These are phyloP conservation scores for Lentinus brumalis DNA, from an alignment of 768 basidiomycete species.

Conservation along the genomic window DNA sequence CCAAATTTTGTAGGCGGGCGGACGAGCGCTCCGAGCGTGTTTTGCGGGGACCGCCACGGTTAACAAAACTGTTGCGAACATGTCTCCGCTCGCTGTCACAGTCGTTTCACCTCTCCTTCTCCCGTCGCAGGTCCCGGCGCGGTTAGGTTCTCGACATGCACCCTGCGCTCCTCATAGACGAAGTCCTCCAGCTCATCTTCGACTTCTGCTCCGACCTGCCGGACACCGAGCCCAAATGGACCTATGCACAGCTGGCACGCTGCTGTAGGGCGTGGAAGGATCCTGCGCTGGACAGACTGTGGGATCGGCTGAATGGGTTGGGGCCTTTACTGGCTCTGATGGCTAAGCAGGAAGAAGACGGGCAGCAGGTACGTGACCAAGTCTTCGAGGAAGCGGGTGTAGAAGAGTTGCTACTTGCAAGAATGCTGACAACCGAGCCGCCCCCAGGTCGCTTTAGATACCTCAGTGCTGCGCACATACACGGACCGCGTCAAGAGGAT, in stretches of 20 bases:
- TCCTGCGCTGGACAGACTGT: slow-evolving; percentile 29
- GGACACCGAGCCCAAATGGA: slow-evolving; percentile 7
- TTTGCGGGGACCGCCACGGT: slow-evolving; percentile 14
- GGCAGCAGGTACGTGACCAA: not conserved
- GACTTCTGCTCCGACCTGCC: slow-evolving; percentile 24
- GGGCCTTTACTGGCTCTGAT: slow-evolving; percentile 22
- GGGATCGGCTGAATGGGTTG: slow-evolving; percentile 24
- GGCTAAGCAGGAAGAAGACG: not conserved
- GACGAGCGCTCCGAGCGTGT: not conserved
- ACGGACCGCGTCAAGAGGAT: slow-evolving; percentile 2
- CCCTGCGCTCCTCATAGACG: slow-evolving; percentile 31
- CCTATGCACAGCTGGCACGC: slow-evolving; percentile 27
- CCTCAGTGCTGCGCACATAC: not conserved
- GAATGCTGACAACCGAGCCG: not conserved
- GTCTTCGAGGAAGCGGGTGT: too few species aligned
- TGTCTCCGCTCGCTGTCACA: not conserved
- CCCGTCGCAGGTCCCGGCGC: not conserved
- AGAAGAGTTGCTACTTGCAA: too few species aligned
- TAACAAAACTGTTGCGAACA: slow-evolving; percentile 1
- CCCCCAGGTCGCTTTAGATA: too few species aligned
- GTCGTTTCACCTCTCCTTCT: not conserved
- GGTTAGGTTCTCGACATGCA: slow-evolving; percentile 23
- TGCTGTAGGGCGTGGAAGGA: slow-evolving; percentile 31
- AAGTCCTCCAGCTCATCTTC: slow-evolving; percentile 28
- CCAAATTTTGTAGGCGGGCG: slow-evolving; percentile 8